Conservation (phyloP, 2,329 filamentous ascomycete genomes). For the Fusarium fujikuroi region DNA sequence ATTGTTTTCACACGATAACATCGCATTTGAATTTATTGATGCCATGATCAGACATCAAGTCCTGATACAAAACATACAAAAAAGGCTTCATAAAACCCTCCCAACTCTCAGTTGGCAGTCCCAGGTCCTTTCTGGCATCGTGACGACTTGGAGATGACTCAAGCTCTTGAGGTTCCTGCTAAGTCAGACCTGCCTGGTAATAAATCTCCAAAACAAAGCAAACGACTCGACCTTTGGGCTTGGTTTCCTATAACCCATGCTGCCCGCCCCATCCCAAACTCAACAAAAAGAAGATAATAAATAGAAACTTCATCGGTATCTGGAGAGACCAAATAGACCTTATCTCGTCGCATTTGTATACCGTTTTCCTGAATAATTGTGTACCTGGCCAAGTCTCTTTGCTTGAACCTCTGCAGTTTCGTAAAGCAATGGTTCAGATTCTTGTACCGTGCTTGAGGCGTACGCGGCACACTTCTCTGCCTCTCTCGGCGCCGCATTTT, state of each 20-base stretch:
- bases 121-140: constrained; percentile 6
- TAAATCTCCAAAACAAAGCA: constrained; percentile 34
- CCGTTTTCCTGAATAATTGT: constrained; percentile 15
- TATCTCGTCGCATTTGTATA: constrained; percentile 28
- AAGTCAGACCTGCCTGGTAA: constrained; percentile 6
- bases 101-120: constrained; percentile 13
- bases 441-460: constrained; percentile 10
- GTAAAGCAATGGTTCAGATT: constrained; percentile 36
- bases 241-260: constrained; percentile 26
- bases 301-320: constrained; percentile 8
- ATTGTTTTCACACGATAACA: not conserved
- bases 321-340: constrained; percentile 14
- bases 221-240: not conserved
- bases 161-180: not conserved
- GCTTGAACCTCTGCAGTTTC: constrained; percentile 5
- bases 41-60: constrained; percentile 22
- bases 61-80: constrained; percentile 40
- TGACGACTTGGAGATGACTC: not conserved
- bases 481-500: constrained; percentile 37
- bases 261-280: constrained; percentile 10
- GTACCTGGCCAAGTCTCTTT: constrained; percentile 7
- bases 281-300: constrained; percentile 29
- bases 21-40: constrained; percentile 22
- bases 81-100: constrained; percentile 21
- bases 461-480: constrained; percentile 13